A percentile compares a stretch with the other conserved stretches of the same genome.
phyloP scores from a whole-genome alignment of 805 yeast genomes.

The Schwanniomyces vanrijiae region DNA sequence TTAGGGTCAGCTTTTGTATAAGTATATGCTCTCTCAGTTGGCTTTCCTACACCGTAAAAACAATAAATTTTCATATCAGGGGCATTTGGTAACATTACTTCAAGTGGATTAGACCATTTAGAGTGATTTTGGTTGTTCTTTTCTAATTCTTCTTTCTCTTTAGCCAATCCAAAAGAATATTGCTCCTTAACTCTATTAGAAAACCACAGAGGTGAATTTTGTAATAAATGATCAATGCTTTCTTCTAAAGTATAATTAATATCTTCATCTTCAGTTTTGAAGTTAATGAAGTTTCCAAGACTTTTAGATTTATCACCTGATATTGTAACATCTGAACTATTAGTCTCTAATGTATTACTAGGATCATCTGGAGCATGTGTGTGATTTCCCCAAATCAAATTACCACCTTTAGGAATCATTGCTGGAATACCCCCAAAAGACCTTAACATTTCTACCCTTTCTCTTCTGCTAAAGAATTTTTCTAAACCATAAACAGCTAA shows the following conservation, averaged over 20 bases:
- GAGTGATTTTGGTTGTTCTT: slow-evolving; percentile 67
- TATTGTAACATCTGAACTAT: slow-evolving; percentile 12
- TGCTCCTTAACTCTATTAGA: slow-evolving; percentile 59
- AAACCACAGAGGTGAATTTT: slow-evolving; percentile 78
- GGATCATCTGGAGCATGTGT: slow-evolving; percentile 73
- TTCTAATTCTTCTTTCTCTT: slow-evolving; percentile 54
- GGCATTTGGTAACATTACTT: slow-evolving; percentile 88
- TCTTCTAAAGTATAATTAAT: slow-evolving; percentile 63
- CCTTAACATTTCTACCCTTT: slow-evolving; percentile 80
- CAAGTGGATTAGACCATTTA: slow-evolving; percentile 95
- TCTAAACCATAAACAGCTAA: slow-evolving; percentile 93
- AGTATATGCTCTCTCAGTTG: slow-evolving; percentile 90
- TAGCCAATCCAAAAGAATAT: slow-evolving; percentile 79
- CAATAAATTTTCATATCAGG: slow-evolving; percentile 89
- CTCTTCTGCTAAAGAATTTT: slow-evolving; percentile 86
- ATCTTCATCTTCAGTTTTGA: slow-evolving; percentile 35
- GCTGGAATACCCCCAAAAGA: slow-evolving; percentile 94
- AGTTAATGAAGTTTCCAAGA: slow-evolving; percentile 74
- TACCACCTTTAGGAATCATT: slow-evolving; percentile 97
- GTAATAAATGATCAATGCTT: slow-evolving; percentile 64
- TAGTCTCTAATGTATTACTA: slow-evolving; percentile 22
- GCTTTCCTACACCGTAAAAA: slow-evolving; percentile 95
- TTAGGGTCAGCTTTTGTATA: slow-evolving; percentile 64
- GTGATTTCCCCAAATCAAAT: slow-evolving; percentile 80
- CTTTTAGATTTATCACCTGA: slow-evolving; percentile 34